Conservation (phyloP, 2,329 filamentous ascomycete genomes). For the Fusarium sp. region DNA sequence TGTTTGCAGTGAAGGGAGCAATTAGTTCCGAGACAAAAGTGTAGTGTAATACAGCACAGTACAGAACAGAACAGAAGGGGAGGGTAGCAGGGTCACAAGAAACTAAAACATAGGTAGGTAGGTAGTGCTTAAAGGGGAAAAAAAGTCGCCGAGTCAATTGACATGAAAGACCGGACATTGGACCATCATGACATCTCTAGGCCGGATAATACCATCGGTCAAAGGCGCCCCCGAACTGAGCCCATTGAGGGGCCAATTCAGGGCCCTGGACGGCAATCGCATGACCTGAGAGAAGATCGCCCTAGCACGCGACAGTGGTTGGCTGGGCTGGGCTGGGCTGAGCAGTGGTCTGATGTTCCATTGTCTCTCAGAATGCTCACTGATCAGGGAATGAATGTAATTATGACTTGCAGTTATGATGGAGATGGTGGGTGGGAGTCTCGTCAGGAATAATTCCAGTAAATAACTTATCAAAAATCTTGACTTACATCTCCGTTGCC, state of each 20-base stretch:
- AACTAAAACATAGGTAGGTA: neutral
- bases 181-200: conserved; percentile 22
- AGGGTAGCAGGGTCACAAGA: neutral
- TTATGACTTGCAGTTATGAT: conserved; percentile 2
- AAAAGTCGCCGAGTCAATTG: conserved; percentile 15
- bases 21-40: conserved; percentile 8
- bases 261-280: conserved; percentile 24
- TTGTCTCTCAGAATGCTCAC: conserved; percentile 5
- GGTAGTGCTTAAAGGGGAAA: neutral
- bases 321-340: conserved; percentile 20
- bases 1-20: conserved; percentile 18
- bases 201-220: conserved; percentile 22
- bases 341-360: conserved; percentile 37
- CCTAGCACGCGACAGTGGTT: conserved; percentile 38
- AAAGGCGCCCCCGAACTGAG: conserved; percentile 28
- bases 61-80: neutral
- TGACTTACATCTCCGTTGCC: conserved; percentile 35
- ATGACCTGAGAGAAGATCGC: conserved; percentile 36
- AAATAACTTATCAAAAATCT: neutral
- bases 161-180: neutral
- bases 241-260: conserved; percentile 33
- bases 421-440: neutral
- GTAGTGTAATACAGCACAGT: neutral
- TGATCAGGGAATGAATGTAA: neutral
- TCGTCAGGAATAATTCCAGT: neutral